phyloP scores from a whole-genome alignment of 768 basidiomycete species.

The Astraeus odoratus region DNA sequence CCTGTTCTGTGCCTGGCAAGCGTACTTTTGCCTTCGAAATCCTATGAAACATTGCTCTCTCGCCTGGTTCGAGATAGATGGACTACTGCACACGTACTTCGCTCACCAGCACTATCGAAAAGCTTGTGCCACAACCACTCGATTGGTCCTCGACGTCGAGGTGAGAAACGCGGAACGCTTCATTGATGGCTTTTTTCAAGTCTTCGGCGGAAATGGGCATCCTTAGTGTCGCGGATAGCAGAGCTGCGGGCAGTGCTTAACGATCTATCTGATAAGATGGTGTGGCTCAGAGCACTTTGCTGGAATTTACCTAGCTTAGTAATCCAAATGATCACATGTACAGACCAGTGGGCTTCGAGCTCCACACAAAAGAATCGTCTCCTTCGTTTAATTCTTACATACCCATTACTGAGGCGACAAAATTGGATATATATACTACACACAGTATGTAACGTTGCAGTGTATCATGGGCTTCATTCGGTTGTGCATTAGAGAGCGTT shows the following conservation, averaged over 20 bases:
- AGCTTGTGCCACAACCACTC: conserved; percentile 76
- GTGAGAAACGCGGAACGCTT: conserved; percentile 55
- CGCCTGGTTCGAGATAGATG: not conserved
- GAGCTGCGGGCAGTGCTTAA: no score
- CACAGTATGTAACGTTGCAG: no score
- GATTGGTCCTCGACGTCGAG: conserved; percentile 74
- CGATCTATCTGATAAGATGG: conserved; percentile 1
- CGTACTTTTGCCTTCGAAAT: conserved; percentile 75
- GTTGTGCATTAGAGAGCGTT: no score
- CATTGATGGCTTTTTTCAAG: conserved; percentile 57
- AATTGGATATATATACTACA: no score
- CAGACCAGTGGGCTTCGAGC: no score
- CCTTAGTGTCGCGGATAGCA: not conserved
- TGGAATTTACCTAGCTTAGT: not conserved
- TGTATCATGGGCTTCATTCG: no score
- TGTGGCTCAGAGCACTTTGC: not conserved
- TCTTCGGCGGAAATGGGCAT: conserved; percentile 58
- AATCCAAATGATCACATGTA: not conserved
- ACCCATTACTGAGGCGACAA: no score
- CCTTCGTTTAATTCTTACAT: no score
- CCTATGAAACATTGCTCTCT: conserved; percentile 30
- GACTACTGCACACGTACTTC: conserved; percentile 37
- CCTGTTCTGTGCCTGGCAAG: conserved; percentile 68
- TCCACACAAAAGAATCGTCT: no score
- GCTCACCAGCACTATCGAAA: conserved; percentile 69